These are phyloP conservation scores for Erythrophleum ivorense DNA, from an alignment of 331 rosid genomes.

Conservation along the genomic window DNA sequence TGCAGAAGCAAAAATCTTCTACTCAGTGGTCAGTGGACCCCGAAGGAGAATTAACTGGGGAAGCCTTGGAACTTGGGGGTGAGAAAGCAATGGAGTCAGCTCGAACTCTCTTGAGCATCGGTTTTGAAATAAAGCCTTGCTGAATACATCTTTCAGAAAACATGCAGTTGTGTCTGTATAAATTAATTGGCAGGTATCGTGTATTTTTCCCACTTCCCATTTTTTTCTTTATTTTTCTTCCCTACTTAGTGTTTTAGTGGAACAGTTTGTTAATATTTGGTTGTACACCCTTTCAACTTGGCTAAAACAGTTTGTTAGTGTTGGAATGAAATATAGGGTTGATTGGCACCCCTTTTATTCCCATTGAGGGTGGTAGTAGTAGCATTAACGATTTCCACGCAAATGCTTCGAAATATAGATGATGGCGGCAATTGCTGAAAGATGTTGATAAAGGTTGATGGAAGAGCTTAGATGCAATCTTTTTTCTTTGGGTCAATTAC, in stretches of 20 bases:
- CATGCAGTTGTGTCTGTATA: slow-evolving; percentile 54
- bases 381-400: not conserved
- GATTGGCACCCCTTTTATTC: slow-evolving; percentile 34
- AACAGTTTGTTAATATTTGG: slow-evolving; percentile 56
- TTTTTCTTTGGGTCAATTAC: not conserved
- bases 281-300: slow-evolving; percentile 36
- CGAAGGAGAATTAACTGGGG: slow-evolving; percentile 86
- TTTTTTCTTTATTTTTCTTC: slow-evolving; percentile 5
- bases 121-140: slow-evolving; percentile 97
- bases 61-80: slow-evolving; percentile 75
- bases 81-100: slow-evolving; percentile 99
- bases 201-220: slow-evolving; percentile 34
- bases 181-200: slow-evolving; percentile 53
- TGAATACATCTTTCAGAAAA: slow-evolving; percentile 48
- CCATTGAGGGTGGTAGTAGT: not conserved
- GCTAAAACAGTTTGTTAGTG: slow-evolving; percentile 55
- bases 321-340: slow-evolving; percentile 47
- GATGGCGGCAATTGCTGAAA: not conserved
- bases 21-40: slow-evolving; percentile 81
- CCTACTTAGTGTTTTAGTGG: slow-evolving; percentile 43
- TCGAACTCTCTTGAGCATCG: slow-evolving; percentile 94
- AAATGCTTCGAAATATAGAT: not conserved
- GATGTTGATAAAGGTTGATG: not conserved
- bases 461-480: not conserved
- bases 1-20: slow-evolving; percentile 50